phyloP scores from a whole-genome alignment of 129 eudicot species.

The Daucus carota region DNA sequence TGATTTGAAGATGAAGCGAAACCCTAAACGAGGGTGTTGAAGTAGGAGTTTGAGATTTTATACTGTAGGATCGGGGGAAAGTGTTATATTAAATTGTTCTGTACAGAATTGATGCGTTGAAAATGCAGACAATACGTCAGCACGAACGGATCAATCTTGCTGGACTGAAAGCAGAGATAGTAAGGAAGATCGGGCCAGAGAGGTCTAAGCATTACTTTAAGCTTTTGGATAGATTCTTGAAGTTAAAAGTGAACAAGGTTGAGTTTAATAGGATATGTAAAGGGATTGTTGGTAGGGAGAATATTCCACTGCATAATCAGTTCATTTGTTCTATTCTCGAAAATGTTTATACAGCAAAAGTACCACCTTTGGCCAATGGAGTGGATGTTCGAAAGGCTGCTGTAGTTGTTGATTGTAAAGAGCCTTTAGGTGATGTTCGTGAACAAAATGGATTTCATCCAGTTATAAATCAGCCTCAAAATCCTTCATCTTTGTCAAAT shows the following conservation, averaged over 20 bases:
- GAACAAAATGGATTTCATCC: conserved; percentile 43
- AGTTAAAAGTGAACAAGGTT: conserved; percentile 51
- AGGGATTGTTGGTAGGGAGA: conserved; percentile 72
- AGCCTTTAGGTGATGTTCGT: conserved; percentile 28
- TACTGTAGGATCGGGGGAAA: conserved; percentile 10
- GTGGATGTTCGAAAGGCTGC: conserved; percentile 21
- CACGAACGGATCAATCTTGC: conserved; percentile 61
- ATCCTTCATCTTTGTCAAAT: conserved; percentile 47
- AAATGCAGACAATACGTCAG: conserved; percentile 73
- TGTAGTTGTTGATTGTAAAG: conserved; percentile 30
- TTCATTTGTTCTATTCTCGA: conserved; percentile 57
- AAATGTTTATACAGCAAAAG: conserved; percentile 60
- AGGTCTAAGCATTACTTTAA: conserved; percentile 59
- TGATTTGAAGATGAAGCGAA: conserved; percentile 37
- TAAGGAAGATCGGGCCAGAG: conserved; percentile 63
- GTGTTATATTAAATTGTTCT: conserved; percentile 13
- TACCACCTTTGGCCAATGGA: conserved; percentile 29
- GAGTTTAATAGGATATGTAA: conserved; percentile 71
- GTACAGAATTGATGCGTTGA: conserved; percentile 41
- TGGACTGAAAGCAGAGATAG: conserved; percentile 58
- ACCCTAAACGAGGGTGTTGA: conserved; percentile 40
- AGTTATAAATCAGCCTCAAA: conserved; percentile 27
- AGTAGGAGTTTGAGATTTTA: conserved; percentile 16
- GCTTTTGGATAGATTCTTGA: conserved; percentile 49
- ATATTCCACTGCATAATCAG: conserved; percentile 76